Percentiles rank a stretch among this genome's conserved stretches.
These are phyloP conservation scores for Triticum aestivum DNA, from an alignment of 176 grass and related monocot species.

Conservation along the genomic window DNA sequence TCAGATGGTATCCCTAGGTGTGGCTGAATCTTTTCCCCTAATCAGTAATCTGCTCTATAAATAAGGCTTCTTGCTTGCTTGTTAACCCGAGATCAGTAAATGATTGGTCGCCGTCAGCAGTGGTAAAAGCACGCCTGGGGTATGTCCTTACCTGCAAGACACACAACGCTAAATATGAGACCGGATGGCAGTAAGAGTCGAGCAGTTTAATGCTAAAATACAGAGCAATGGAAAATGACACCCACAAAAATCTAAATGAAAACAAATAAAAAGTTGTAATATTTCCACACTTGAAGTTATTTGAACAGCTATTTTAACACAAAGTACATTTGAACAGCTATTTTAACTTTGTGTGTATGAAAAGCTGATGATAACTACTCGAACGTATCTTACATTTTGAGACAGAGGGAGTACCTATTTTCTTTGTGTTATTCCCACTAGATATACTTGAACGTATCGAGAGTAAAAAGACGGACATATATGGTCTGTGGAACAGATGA, in stretches of 20 bases:
- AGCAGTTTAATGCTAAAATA: neutral
- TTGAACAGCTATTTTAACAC: neutral
- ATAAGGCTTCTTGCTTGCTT: conserved; percentile 90
- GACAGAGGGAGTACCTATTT: neutral
- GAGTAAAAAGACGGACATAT: neutral
- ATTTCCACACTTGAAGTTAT: neutral
- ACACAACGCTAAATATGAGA: neutral
- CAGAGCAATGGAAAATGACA: neutral
- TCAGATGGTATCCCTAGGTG: neutral
- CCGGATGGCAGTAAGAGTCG: neutral
- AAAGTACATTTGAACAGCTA: neutral
- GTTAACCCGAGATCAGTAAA: conserved; percentile 72
- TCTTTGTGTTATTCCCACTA: neutral
- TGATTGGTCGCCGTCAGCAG: conserved; percentile 52
- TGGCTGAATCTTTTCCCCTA: conserved; percentile 9
- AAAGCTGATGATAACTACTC: neutral
- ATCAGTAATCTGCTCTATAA: conserved; percentile 65
- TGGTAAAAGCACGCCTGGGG: conserved; percentile 72
- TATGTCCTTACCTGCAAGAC: conserved; percentile 75
- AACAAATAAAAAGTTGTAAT: neutral
- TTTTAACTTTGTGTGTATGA: neutral
- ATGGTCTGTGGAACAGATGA: neutral
- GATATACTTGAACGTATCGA: neutral
- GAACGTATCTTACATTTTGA: too few relatives aligned
- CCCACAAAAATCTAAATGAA: neutral